A percentile compares a stretch with the other conserved stretches of the same genome.
Conservation (phyloP, 2,329 filamentous ascomycete genomes). For the Microcyclosporella mali region DNA sequence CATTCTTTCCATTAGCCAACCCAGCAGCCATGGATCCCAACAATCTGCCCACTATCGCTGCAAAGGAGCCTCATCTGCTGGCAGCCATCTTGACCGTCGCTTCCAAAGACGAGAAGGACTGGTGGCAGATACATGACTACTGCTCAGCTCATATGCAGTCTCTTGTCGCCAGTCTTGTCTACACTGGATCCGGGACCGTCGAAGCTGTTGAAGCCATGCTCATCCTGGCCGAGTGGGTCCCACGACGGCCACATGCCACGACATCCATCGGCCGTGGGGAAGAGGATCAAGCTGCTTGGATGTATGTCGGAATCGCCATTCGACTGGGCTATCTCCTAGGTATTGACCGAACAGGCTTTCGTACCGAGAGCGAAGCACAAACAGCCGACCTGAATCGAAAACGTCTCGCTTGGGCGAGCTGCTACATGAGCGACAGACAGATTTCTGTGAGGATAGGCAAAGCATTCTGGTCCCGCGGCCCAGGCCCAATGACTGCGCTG, state of each 20-base stretch:
- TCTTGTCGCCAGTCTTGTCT: slow-evolving; percentile 28
- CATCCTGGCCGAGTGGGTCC: slow-evolving; percentile 31
- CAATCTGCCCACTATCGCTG: slow-evolving; percentile 24
- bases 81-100: slow-evolving; percentile 31
- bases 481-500: slow-evolving; percentile 30
- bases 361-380: slow-evolving; percentile 23
- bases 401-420: slow-evolving; percentile 30
- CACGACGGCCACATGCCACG: slow-evolving; percentile 24
- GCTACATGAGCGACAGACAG: slow-evolving; percentile 31
- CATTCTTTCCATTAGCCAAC: slow-evolving; percentile 30
- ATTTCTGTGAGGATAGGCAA: slow-evolving; percentile 31
- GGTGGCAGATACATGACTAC: slow-evolving; percentile 30
- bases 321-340: slow-evolving; percentile 30
- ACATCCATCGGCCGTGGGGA: slow-evolving; percentile 29
- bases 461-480: slow-evolving; percentile 31
- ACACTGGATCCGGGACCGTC: slow-evolving; percentile 27
- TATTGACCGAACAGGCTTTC: slow-evolving; percentile 30
- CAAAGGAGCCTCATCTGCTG: slow-evolving; percentile 28
- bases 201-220: slow-evolving; percentile 32
- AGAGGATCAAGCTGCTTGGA: slow-evolving; percentile 32
- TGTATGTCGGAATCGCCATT: slow-evolving; percentile 31
- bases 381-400: slow-evolving; percentile 29
- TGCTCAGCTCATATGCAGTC: slow-evolving; percentile 32
- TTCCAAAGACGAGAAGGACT: slow-evolving; percentile 29
- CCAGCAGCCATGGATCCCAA: slow-evolving; percentile 25